A percentile compares a stretch with the other conserved stretches of the same genome.
These are phyloP conservation scores for Entomortierella beljakovae DNA, from an alignment of 192 early-diverging fungal genomes.

Conservation along the genomic window DNA sequence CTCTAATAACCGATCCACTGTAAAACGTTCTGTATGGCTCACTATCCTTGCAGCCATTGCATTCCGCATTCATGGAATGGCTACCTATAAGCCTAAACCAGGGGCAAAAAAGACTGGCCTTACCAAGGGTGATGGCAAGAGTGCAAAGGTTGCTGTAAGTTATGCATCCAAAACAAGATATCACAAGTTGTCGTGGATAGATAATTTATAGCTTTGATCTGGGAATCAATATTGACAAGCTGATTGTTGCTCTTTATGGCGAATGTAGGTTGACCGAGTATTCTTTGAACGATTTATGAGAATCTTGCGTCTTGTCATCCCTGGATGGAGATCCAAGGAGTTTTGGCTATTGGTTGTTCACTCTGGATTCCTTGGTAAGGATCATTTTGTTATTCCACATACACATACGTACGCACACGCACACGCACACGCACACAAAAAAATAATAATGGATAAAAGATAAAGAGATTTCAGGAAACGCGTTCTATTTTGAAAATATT, in stretches of 20 bases:
- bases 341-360: constrained; percentile 88
- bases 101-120: constrained; percentile 40
- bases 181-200: too few species aligned
- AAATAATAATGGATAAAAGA: too few species aligned
- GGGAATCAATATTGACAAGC: too few species aligned
- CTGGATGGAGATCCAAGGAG: constrained; percentile 86
- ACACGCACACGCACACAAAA: too few species aligned
- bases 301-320: constrained; percentile 86
- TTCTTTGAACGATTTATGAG: constrained; percentile 70
- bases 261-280: constrained; percentile 60
- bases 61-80: constrained; percentile 49
- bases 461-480: too few species aligned
- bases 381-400: too few species aligned
- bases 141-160: constrained; percentile 50
- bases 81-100: constrained; percentile 36
- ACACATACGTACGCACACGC: too few species aligned
- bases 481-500: too few species aligned
- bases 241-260: too few species aligned
- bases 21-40: constrained; percentile 56
- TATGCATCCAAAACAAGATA: too few species aligned
- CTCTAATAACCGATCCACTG: constrained; percentile 44
- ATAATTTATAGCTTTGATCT: too few species aligned
- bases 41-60: constrained; percentile 50
- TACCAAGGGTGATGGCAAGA: constrained; percentile 37
- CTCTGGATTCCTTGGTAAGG: constrained; percentile 80